These are phyloP conservation scores for Penicillium verhagenii DNA, from an alignment of 495 filamentous ascomycete species.

Conservation along the genomic window DNA sequence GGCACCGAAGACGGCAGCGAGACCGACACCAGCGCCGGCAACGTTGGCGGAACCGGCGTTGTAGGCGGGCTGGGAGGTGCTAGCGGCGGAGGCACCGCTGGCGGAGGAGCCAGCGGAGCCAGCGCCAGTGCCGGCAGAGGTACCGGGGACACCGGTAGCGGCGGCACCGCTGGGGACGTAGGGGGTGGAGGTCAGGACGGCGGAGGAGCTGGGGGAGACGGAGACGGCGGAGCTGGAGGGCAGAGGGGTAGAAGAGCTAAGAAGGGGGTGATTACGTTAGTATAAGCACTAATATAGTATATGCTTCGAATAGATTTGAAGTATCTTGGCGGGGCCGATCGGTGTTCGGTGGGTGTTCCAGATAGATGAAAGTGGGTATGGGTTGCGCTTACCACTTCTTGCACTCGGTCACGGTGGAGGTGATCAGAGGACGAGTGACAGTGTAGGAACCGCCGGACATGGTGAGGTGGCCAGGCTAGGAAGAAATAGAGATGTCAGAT, in stretches of 20 bases:
- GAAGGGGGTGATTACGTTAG: conserved; percentile 10
- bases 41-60: conserved; percentile 50
- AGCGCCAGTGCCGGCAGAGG: conserved; percentile 34
- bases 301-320: not conserved
- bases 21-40: conserved; percentile 62
- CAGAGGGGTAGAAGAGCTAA: conserved; percentile 24
- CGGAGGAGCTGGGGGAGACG: conserved; percentile 23
- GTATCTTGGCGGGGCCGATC: not conserved
- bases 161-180: conserved; percentile 41
- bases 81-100: conserved; percentile 39
- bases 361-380: conserved; percentile 8
- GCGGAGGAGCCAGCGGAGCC: conserved; percentile 11
- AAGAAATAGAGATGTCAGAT: conserved; percentile 16
- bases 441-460: conserved; percentile 61
- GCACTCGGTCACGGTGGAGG: conserved; percentile 63
- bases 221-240: conserved; percentile 51
- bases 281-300: too few species aligned
- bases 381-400: conserved; percentile 55
- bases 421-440: conserved; percentile 66
- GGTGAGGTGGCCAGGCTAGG: conserved; percentile 73
- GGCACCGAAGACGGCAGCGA: conserved; percentile 72
- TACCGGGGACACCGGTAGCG: conserved; percentile 13
- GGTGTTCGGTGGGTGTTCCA: not conserved
- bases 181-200: conserved; percentile 45
- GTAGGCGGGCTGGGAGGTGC: conserved; percentile 49